These are phyloP conservation scores for Starmerella vaccinii DNA, from an alignment of 805 yeast species.

Conservation along the genomic window DNA sequence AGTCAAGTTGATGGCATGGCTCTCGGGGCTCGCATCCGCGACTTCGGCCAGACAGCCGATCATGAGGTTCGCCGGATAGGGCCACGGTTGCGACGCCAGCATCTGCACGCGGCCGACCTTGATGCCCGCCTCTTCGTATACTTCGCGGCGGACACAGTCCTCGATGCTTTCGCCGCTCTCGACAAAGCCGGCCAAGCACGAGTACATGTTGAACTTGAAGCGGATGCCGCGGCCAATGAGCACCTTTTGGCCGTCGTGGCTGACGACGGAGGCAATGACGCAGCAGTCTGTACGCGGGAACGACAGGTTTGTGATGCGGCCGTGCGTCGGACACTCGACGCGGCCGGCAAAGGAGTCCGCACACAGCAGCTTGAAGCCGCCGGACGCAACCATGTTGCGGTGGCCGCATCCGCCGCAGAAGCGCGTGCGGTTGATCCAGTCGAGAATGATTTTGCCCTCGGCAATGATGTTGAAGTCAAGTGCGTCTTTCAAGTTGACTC, in stretches of 20 bases:
- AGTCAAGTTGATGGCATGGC: conserved; percentile 46
- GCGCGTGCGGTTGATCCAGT: conserved; percentile 66
- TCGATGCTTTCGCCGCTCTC: conserved; percentile 93
- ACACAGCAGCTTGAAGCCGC: conserved; percentile 35
- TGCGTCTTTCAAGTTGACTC: conserved; percentile 10
- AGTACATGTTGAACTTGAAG: conserved; percentile 52
- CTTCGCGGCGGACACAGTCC: conserved; percentile 75
- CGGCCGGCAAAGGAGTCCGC: conserved; percentile 26
- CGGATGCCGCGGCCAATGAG: conserved; percentile 64
- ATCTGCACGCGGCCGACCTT: conserved; percentile 47
- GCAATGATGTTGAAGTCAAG: conserved; percentile 59
- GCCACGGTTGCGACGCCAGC: conserved; percentile 89
- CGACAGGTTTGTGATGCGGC: conserved; percentile 58
- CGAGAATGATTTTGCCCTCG: conserved; percentile 73
- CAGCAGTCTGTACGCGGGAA: conserved; percentile 93
- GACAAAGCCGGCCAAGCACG: conserved; percentile 90
- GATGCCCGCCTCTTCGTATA: conserved; percentile 94
- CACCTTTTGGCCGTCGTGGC: conserved; percentile 47
- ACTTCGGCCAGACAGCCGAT: conserved; percentile 86
- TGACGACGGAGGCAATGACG: conserved; percentile 68
- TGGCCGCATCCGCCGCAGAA: conserved; percentile 84
- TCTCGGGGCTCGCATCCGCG: conserved; percentile 38
- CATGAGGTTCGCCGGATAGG: conserved; percentile 89
- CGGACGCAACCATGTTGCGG: conserved; percentile 34
- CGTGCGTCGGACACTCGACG: conserved; percentile 32